Conservation (phyloP, 352 stramenopile species). For the Pythium aphanidermatum region DNA sequence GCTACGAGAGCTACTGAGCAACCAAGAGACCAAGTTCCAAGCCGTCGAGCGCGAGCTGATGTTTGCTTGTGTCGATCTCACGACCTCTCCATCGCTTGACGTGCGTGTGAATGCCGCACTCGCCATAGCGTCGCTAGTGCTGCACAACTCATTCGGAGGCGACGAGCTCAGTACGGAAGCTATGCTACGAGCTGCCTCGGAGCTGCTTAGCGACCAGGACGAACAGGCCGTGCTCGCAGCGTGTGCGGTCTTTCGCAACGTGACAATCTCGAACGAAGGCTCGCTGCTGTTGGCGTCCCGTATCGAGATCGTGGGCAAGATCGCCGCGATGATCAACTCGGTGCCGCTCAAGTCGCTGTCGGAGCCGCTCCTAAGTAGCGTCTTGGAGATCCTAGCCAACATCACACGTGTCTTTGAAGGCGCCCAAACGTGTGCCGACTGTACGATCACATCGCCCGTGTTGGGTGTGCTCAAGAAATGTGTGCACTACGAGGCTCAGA, state of each 20-base stretch:
- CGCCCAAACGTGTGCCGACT: conserved; percentile 31
- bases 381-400: conserved; percentile 42
- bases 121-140: conserved; percentile 44
- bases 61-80: conserved; percentile 48
- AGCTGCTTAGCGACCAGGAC: conserved; percentile 35
- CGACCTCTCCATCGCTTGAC: conserved; percentile 26
- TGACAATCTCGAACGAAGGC: conserved; percentile 54
- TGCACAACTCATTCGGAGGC: conserved; percentile 25
- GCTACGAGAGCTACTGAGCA: conserved; percentile 48
- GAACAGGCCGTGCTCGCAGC: conserved; percentile 38
- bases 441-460: conserved; percentile 34
- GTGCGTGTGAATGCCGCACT: conserved; percentile 42
- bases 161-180: conserved; percentile 48
- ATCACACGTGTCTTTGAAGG: conserved; percentile 57
- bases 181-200: conserved; percentile 38
- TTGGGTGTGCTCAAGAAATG: conserved; percentile 54
- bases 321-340: conserved; percentile 40
- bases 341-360: conserved; percentile 38
- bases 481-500: conserved; percentile 34
- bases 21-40: conserved; percentile 48
- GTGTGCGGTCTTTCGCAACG: conserved; percentile 48
- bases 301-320: conserved; percentile 28
- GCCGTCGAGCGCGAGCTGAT: conserved; percentile 42
- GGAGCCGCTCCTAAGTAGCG: conserved; percentile 23
- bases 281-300: conserved; percentile 33